Conservation (phyloP, 345 rosid genomes). For the Reutealis trisperma region DNA sequence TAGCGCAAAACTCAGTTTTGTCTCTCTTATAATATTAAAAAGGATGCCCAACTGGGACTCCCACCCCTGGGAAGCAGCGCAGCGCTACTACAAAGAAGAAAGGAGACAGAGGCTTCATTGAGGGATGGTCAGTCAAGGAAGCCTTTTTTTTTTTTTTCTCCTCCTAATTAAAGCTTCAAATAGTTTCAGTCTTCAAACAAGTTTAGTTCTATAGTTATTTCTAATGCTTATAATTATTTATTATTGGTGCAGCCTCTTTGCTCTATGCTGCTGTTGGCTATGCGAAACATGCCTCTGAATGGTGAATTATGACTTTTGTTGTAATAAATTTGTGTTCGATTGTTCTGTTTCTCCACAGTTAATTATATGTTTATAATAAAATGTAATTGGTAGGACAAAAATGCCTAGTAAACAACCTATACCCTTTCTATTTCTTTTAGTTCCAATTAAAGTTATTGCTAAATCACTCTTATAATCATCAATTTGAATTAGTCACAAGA, state of each 20-base stretch:
- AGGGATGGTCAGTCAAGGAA: conserved; percentile 52
- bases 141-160: not conserved
- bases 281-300: conserved; percentile 54
- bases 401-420: not conserved
- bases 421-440: not conserved
- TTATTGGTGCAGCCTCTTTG: conserved; percentile 47
- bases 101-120: conserved; percentile 60
- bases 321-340: not conserved
- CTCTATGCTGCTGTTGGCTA: conserved; percentile 73
- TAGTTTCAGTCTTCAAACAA: not conserved
- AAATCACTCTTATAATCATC: too few species aligned
- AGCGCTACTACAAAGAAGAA: conserved; percentile 40
- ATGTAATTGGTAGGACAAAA: not conserved
- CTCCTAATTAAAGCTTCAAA: not conserved
- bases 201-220: not conserved
- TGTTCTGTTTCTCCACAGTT: not conserved
- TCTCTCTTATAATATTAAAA: not conserved
- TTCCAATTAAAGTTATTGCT: too few species aligned
- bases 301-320: not conserved
- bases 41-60: conserved; percentile 49
- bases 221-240: not conserved
- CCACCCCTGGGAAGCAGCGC: conserved; percentile 32
- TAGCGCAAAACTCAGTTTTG: conserved; percentile 1
- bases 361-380: conserved; percentile 4
- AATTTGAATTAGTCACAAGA: too few species aligned